phyloP scores from a whole-genome alignment of 129 eudicot genomes.

The Smallanthus sonchifolius region DNA sequence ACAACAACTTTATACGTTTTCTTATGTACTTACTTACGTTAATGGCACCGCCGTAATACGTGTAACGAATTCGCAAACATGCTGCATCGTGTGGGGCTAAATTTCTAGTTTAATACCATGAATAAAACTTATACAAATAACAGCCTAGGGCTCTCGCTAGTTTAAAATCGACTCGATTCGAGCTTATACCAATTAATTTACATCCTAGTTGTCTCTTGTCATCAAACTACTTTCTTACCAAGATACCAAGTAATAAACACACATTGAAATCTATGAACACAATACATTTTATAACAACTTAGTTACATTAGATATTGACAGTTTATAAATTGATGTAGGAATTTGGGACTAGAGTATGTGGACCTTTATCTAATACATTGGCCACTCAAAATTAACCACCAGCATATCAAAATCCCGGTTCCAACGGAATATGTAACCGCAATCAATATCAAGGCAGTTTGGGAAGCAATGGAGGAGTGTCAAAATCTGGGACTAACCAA shows the following conservation, averaged over 20 bases:
- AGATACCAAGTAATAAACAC: not conserved
- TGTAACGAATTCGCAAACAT: no score
- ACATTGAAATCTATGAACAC: not conserved
- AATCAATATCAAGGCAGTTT: conserved; percentile 45
- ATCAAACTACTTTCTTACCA: not conserved
- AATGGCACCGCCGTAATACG: no score
- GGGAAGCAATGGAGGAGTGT: conserved; percentile 74
- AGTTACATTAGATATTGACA: not conserved
- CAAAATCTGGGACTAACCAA: conserved; percentile 54
- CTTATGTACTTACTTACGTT: no score
- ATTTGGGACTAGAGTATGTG: conserved; percentile 49
- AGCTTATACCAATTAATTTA: no score
- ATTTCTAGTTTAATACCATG: no score
- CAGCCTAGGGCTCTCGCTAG: no score
- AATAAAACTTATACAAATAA: no score
- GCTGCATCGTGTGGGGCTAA: no score
- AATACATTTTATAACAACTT: not conserved
- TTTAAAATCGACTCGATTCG: no score
- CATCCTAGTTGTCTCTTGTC: not conserved
- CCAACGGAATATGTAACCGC: conserved; percentile 27
- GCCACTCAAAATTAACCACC: conserved; percentile 41
- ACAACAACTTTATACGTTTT: no score
- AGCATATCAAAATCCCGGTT: conserved; percentile 21
- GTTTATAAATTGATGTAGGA: conserved; percentile 27
- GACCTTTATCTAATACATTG: conserved; percentile 57